Base-by-base conservation (phyloP, 192 early-diverging fungal genomes). In the Gonapodya sp. region DNA sequence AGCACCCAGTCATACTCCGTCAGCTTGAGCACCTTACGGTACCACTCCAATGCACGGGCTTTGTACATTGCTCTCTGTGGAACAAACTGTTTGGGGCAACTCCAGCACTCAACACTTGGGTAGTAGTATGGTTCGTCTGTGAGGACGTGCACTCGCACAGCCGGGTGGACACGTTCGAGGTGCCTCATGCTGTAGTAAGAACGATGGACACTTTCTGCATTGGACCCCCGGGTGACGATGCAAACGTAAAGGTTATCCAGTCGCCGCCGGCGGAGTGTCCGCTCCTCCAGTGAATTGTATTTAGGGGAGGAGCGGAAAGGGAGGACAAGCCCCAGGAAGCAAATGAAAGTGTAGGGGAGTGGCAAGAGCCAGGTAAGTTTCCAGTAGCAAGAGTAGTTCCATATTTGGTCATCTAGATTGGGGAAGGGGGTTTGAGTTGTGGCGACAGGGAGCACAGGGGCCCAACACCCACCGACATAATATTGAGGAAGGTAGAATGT, bases 41-140 rank as follows among this genome's bases (percentile, higher is more conserved):
- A 89, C 89, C 89, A 89, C 80, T 89, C 89, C 78, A 89, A 86
- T 36, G 89, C 89, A 36, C 89, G 87, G 0, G 89, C 89, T 82
- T 89, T 89, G 85, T 89, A 89, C 82, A 88, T 89, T 79, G 83
- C 82, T 81, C 83, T 80, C 77, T 81, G 85, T 31, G 89, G 86
- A 33, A 35, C 78, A 82, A 88, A 89, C 73, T 2, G 37, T 75
- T 86, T 88, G 18, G 89, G 89, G 78, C 87, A 89, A 24, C 87
- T 88, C 85, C 88, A 89, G 81, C 89, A 89, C 84, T 89, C 88
- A 85, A 89, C 86, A 83, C 87, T 87, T 78, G 88, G 87, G 83
- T 88, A 89, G 80, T 88, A 88, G 86, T 87, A 89, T n/a, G 89
- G 89, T 81, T 89, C 89, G 81, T 89, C 89, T 36, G 89, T 89